Evolutionary conservation across 2,329 filamentous ascomycete genomes (phyloP).

Genomic region (Lachnellula occidentalis): DNA sequence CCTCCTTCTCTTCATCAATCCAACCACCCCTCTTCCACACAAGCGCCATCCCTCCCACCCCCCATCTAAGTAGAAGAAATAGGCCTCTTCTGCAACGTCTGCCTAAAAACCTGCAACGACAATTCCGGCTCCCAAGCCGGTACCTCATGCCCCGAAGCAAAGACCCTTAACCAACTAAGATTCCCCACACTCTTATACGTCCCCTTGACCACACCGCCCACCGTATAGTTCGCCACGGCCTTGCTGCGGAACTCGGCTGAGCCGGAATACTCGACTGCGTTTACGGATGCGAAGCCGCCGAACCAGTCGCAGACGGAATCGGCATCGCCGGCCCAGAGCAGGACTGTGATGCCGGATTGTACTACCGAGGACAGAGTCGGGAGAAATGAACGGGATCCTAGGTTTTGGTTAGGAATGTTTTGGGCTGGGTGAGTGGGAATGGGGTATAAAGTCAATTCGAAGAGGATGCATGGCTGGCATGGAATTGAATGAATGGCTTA

Average conservation of each 20-base stretch:
- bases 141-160: conserved; percentile 37
- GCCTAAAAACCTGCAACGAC: conserved; percentile 39
- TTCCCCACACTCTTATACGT: conserved; percentile 45
- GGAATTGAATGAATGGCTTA: conserved; percentile 7
- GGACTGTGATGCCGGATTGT: conserved; percentile 39
- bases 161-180: conserved; percentile 43
- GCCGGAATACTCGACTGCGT: conserved; percentile 38
- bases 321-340: conserved; percentile 50
- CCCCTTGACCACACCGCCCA: conserved; percentile 41
- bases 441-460: neutral
- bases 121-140: conserved; percentile 32
- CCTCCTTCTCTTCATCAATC: no score
- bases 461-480: neutral
- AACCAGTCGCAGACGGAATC: conserved; percentile 54
- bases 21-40: no score
- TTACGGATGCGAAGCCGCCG: conserved; percentile 40
- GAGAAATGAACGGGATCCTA: conserved; percentile 37
- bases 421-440: neutral
- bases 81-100: conserved; percentile 35
- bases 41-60: no score
- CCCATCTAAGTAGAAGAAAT: conserved; percentile 29
- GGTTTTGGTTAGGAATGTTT: neutral
- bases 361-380: conserved; percentile 38
- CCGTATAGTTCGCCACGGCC: conserved; percentile 38
- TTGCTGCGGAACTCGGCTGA: conserved; percentile 36